Percentiles rank a stretch among this genome's conserved stretches.
Evolutionary conservation across 202 grass and related monocot genomes (phyloP).

Genomic region (Dendrocalamus latiflorus): DNA sequence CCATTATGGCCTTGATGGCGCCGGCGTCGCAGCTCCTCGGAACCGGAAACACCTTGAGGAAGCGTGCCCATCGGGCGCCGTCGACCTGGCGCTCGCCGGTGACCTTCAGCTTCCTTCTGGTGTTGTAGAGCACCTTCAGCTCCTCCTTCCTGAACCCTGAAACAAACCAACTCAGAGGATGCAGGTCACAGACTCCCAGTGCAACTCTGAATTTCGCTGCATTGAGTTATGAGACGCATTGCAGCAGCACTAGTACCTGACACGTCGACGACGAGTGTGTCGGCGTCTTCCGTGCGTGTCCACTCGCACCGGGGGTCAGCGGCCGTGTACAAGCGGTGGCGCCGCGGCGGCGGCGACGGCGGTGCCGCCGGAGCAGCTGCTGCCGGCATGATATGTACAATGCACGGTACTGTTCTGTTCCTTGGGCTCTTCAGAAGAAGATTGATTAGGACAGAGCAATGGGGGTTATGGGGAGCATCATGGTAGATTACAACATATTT

Average conservation of each 20-base stretch:
- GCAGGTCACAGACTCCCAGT: background rate
- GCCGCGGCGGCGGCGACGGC: background rate
- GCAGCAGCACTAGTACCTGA: slow-evolving; percentile 20
- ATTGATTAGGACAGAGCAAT: background rate
- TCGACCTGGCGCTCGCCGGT: slow-evolving; percentile 43
- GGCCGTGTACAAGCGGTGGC: slow-evolving; percentile 34
- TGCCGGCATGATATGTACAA: background rate
- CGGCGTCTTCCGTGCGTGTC: slow-evolving; percentile 16
- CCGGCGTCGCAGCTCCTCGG: slow-evolving; percentile 27
- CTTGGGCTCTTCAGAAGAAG: background rate
- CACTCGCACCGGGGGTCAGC: slow-evolving; percentile 47
- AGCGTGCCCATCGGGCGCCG: slow-evolving; percentile 37
- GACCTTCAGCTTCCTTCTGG: slow-evolving; percentile 53
- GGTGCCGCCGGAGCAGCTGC: background rate
- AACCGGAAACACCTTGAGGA: slow-evolving; percentile 48
- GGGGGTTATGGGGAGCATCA: background rate
- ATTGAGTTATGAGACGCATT: background rate
- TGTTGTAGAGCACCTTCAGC: slow-evolving; percentile 50
- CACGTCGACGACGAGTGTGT: slow-evolving; percentile 47
- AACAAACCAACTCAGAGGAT: background rate
- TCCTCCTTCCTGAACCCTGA: slow-evolving; percentile 85
- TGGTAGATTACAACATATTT: background rate
- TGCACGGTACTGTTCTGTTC: no score
- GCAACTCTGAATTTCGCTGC: background rate
- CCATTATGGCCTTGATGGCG: slow-evolving; percentile 45